phyloP scores from a whole-genome alignment of 164 flowering plant species.

The Warburgia ugandensis region DNA sequence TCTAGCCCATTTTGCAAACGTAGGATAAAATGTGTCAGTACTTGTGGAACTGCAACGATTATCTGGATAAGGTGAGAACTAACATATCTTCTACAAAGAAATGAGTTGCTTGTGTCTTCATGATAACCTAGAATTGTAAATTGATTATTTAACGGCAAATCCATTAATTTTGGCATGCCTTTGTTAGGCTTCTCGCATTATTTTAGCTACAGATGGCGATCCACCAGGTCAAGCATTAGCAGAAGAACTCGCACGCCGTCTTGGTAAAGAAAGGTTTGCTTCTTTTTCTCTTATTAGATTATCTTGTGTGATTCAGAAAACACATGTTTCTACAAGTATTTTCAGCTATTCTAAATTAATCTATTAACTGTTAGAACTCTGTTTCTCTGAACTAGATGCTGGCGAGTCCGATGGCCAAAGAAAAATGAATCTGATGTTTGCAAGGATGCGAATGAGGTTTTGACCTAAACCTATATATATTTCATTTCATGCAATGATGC shows the following conservation, averaged over 20 bases:
- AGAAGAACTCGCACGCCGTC: conserved; percentile 94
- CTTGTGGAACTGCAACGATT: conserved; percentile 90
- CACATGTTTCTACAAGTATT: background rate
- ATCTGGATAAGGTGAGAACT: conserved; percentile 53
- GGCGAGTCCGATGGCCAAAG: conserved; percentile 88
- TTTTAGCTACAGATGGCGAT: conserved; percentile 90
- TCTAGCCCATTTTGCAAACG: conserved; percentile 27
- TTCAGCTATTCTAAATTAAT: background rate
- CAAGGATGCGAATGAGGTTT: conserved; percentile 97
- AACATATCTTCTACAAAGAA: background rate
- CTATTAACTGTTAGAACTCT: conserved; percentile 6
- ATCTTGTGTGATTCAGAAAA: background rate
- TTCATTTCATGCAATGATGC: too few species aligned
- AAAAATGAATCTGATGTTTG: conserved; percentile 41
- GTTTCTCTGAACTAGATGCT: conserved; percentile 46
- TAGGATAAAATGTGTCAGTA: conserved; percentile 84
- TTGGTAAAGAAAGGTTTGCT: conserved; percentile 82
- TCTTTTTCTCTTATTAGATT: background rate
- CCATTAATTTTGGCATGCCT: background rate
- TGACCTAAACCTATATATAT: background rate
- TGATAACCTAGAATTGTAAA: background rate
- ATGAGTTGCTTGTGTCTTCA: background rate
- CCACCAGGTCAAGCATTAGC: conserved; percentile 85
- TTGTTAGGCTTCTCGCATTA: conserved; percentile 75
- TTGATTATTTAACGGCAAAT: background rate